Base-by-base conservation (phyloP, 106 monocot species). In the Phalaenopsis equestris region DNA sequence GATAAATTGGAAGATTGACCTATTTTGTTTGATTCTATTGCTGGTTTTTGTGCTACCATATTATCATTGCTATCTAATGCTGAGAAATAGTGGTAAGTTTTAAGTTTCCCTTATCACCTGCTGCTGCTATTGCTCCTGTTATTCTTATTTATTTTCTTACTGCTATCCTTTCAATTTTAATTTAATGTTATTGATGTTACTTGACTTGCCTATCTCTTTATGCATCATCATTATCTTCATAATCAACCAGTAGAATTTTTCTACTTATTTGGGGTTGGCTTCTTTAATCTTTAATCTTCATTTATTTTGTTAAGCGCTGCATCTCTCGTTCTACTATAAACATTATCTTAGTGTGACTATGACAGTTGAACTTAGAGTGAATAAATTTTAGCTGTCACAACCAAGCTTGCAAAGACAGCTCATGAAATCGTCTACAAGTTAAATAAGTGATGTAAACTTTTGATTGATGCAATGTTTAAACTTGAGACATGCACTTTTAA, bases 41-140 rank as follows among this genome's bases (percentile, higher is more conserved):
- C 73, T 98, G 84, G 94, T 98, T 23, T 98, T 98, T 77, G 82
- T 92, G 36, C 72, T 94, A 57, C 97, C 97, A 46, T 98, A 88
- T 79, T 94, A 94, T 68, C 97, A 94, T 83, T 98, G 94, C 89
- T 98, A 92, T 81, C 67, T 98, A 84, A 86, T 98, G 83, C 94
- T 98, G 21, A 70, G 87, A 36, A 91, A 82, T 74, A 93, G 82
- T 80, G 96, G 96, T 96, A 90, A 67, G 80, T 83, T 77, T 47
- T 74, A 19, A 49, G 11, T 47, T 49, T 11, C 8, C 21, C 36
- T 70, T 70, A 38, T 39, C 42, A 23, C 7, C 3, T 76, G 0
- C 76, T 76, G 3, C 49, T 23, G 21, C 30, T 76, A 10, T 10
- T 74, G 4, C n/a, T 42, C 17, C 17, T 43, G 18, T 45, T 45